phyloP scores from a whole-genome alignment of 257 asterid species.

The Knoxia roxburghii region DNA sequence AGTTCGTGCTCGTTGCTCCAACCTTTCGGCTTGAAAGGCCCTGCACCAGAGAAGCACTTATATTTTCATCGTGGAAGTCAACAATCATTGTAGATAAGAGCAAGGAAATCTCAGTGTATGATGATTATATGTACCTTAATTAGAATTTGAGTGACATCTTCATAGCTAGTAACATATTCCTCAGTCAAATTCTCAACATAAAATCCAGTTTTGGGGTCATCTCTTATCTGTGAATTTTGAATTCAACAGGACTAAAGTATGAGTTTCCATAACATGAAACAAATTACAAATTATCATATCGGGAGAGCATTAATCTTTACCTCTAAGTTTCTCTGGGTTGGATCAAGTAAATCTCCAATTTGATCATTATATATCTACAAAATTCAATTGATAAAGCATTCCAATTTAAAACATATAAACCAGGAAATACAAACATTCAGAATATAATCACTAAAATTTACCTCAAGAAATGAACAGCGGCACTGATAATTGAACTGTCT shows the following conservation, averaged over 20 bases:
- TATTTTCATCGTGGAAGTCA: background rate
- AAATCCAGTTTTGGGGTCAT: conserved; percentile 72
- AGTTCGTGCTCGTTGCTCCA: conserved; percentile 82
- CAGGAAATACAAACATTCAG: background rate
- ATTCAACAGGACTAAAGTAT: background rate
- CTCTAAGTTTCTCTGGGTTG: conserved; percentile 74
- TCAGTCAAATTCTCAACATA: conserved; percentile 85
- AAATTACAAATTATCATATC: conserved; percentile 1
- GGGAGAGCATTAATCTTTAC: conserved; percentile 28
- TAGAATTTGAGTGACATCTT: conserved; percentile 78
- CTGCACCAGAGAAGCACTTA: conserved; percentile 26
- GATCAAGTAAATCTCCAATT: conserved; percentile 91
- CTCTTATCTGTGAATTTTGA: conserved; percentile 58
- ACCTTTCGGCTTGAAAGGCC: conserved; percentile 84
- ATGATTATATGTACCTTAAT: conserved; percentile 48
- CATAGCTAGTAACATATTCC: conserved; percentile 77
- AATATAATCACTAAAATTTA: conserved; percentile 17
- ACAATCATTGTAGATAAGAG: background rate
- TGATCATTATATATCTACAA: conserved; percentile 78
- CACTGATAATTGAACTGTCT: conserved; percentile 76
- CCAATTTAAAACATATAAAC: background rate
- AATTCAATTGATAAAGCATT: conserved; percentile 7
- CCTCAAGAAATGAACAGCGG: conserved; percentile 98
- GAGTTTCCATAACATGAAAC: background rate
- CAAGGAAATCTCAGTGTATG: background rate